Evolutionary conservation across 2,329 filamentous ascomycete genomes (phyloP).

Genomic region (Fusarium algeriense): DNA sequence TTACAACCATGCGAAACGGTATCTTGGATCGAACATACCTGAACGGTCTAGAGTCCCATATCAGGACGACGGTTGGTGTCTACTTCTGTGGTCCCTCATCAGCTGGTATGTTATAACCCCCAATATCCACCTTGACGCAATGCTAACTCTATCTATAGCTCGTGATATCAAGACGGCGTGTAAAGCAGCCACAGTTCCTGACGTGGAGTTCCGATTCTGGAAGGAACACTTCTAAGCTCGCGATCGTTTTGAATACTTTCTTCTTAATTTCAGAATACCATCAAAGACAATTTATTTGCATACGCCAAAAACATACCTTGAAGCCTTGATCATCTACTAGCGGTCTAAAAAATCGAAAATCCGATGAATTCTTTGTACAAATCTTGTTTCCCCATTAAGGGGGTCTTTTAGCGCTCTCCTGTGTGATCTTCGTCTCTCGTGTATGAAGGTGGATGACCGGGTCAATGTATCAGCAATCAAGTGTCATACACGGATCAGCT

Average conservation of each 20-base stretch:
- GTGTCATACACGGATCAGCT: slow-evolving; percentile 6
- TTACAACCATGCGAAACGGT: slow-evolving; percentile 87
- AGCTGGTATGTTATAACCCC: slow-evolving; percentile 61
- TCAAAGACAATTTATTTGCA: slow-evolving; percentile 27
- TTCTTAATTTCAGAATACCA: slow-evolving; percentile 43
- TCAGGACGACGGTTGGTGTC: slow-evolving; percentile 89
- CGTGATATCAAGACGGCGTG: slow-evolving; percentile 87
- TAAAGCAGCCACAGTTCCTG: slow-evolving; percentile 76
- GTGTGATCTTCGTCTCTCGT: slow-evolving; percentile 11
- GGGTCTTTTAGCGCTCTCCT: neutral
- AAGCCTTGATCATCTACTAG: neutral
- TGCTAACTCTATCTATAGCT: slow-evolving; percentile 67
- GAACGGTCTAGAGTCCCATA: slow-evolving; percentile 79
- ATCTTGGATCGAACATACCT: slow-evolving; percentile 89
- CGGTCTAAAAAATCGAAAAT: neutral
- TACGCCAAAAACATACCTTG: neutral
- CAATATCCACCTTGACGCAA: too few relatives aligned
- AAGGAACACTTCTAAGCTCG: slow-evolving; percentile 84
- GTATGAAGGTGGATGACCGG: neutral
- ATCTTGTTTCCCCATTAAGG: neutral
- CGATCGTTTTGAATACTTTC: slow-evolving; percentile 25
- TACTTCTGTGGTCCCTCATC: slow-evolving; percentile 96
- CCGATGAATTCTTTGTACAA: neutral
- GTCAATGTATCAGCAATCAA: slow-evolving; percentile 9
- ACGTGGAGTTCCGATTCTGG: slow-evolving; percentile 97